Base-by-base conservation (phyloP, 2,329 filamentous ascomycete genomes). In the Stromatinia cepivora region DNA sequence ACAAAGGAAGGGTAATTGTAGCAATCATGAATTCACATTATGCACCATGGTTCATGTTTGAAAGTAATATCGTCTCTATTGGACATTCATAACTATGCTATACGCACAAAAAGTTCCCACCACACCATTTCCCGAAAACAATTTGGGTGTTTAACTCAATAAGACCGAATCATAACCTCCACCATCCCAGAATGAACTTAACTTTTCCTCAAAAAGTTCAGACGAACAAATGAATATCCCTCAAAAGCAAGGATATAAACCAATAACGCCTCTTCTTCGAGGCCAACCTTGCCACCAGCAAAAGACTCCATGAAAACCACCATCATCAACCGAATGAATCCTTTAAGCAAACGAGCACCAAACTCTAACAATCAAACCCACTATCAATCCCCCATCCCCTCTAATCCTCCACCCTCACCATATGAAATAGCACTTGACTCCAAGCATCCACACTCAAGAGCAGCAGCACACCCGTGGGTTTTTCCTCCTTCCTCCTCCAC, bases 1-100 rank as follows among this genome's bases (percentile, higher is more conserved):
- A 68, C 25, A 68, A 68, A 68, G 28, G 22, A 66, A 57, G 52
- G 34, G 61, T 28, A 52, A 64, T 64, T 34, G 15, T 52, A 52
- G 46, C 22, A 52, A 64, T 52, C 61, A 52, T 17, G 48, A 36
- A 53, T 34, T 52, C 46, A 52, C n/a, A 52, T 39, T 64, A 42
- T 64, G 10, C 6, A 52, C n/a, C 34, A 52, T 42, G n/a, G 46
- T 36, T 64, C 45, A 52, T 39, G 34, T 42, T 36, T 64, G 31
- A 64, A 64, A 64, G 25, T n/a, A 46, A 46, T n/a, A 1, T 46
- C 8, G 5, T 46, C 25, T 13, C 42, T n/a, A 22, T 46, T 46
- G 25, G 42, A 13, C 25, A 61, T 61, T 46, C 39, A 46, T 31
- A 46, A 34, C 17, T 5, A 61, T 31, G n/a, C 15, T 28, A 63